Evolutionary conservation across 169 alveolate species (phyloP).

Genomic region (Cryptosporidium ryanae): DNA sequence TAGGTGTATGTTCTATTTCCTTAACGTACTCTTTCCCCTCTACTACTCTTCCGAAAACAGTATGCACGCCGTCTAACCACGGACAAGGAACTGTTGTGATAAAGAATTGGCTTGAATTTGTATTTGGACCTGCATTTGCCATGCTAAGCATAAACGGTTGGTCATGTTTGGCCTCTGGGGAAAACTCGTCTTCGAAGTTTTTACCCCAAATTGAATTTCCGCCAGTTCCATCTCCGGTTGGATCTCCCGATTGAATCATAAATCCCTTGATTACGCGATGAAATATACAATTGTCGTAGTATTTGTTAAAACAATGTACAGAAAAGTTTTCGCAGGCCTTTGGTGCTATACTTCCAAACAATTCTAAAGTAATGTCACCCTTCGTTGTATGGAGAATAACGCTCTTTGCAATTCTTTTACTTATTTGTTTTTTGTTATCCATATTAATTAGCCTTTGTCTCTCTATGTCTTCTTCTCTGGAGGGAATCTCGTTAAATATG

Average conservation of each 20-base stretch:
- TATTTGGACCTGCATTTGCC: conserved; percentile 99
- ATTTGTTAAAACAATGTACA: conserved; percentile 94
- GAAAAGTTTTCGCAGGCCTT: conserved; percentile 97
- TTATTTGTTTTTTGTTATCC: conserved; percentile 35
- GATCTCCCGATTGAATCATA: conserved; percentile 99
- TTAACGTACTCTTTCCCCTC: conserved; percentile 93
- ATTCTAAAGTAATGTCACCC: conserved; percentile 96
- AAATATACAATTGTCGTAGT: conserved; percentile 86
- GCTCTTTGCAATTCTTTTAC: conserved; percentile 82
- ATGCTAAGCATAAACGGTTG: conserved; percentile 94
- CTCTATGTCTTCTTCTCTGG: conserved; percentile 71
- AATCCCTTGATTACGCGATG: conserved; percentile 93
- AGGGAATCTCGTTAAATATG: conserved; percentile 90
- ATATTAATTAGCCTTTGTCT: conserved; percentile 57
- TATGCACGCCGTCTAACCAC: conserved; percentile 97
- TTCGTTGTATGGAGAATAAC: conserved; percentile 96
- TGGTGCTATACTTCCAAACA: conserved; percentile 91
- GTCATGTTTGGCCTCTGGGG: conserved; percentile 93
- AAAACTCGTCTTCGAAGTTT: conserved; percentile 96
- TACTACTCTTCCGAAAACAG: conserved; percentile 97
- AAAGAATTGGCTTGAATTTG: conserved; percentile 97
- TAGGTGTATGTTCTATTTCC: conserved; percentile 89
- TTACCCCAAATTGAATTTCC: conserved; percentile 95
- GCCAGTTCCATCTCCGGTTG: conserved; percentile 99
- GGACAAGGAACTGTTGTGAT: conserved; percentile 96